These are phyloP conservation scores for Acer saccharum DNA, from an alignment of 345 rosid genomes.

Conservation along the genomic window DNA sequence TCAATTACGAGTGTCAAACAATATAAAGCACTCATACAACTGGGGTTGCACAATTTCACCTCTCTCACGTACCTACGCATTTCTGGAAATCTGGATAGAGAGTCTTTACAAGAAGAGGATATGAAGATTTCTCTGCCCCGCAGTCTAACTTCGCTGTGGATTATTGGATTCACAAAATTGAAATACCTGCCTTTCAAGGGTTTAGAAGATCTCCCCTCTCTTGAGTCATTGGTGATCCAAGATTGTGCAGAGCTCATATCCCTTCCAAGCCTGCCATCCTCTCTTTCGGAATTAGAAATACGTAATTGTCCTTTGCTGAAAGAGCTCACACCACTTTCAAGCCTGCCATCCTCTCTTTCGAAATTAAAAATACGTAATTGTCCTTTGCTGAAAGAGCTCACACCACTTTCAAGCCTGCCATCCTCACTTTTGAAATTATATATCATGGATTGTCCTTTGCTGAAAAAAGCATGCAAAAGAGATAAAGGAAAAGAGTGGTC, in stretches of 20 bases:
- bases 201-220: slow-evolving; percentile 19
- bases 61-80: slow-evolving; percentile 15
- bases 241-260: slow-evolving; percentile 17
- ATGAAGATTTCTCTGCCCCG: slow-evolving; percentile 18
- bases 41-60: slow-evolving; percentile 23
- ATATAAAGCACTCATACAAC: slow-evolving; percentile 6
- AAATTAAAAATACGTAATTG: not conserved
- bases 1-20: slow-evolving; percentile 2
- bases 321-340: too few relatives aligned
- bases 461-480: not conserved
- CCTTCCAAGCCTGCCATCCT: slow-evolving; percentile 15
- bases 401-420: too few relatives aligned
- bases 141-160: not conserved
- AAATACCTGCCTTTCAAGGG: slow-evolving; percentile 13
- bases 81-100: slow-evolving; percentile 2
- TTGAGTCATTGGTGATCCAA: slow-evolving; percentile 1
- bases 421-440: too few relatives aligned
- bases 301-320: not conserved
- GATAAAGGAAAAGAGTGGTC: not conserved
- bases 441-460: too few relatives aligned
- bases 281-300: not conserved
- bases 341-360: slow-evolving; percentile 5
- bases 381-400: not conserved
- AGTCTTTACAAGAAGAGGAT: slow-evolving; percentile 18
- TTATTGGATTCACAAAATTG: slow-evolving; percentile 16